These are phyloP conservation scores for Phycomyces nitens DNA, from an alignment of 192 early-diverging fungal species.

Conservation along the genomic window DNA sequence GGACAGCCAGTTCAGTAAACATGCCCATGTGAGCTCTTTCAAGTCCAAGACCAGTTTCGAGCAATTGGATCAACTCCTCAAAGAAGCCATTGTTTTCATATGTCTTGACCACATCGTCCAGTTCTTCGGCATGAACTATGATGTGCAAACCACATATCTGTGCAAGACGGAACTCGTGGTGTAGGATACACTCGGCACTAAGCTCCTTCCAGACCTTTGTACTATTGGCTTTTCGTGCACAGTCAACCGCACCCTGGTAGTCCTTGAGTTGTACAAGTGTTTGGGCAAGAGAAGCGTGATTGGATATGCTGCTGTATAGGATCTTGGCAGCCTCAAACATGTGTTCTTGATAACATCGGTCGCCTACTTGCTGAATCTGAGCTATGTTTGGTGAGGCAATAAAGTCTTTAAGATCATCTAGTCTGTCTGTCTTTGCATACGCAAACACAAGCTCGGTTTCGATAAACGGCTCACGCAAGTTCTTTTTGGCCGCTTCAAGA, in stretches of 20 bases:
- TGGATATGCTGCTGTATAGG: constrained; percentile 93
- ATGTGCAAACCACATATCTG: constrained; percentile 97
- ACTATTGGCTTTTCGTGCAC: constrained; percentile 96
- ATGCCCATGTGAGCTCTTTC: constrained; percentile 99
- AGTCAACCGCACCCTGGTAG: constrained; percentile 95
- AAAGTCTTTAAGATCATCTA: constrained; percentile 93
- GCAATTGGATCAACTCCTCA: constrained; percentile 83
- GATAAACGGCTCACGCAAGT: constrained; percentile 88
- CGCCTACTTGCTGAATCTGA: constrained; percentile 89
- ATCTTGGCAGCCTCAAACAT: constrained; percentile 93
- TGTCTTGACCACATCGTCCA: constrained; percentile 79
- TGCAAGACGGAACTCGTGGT: constrained; percentile 93
- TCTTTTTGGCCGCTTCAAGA: constrained; percentile 91
- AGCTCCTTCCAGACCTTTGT: constrained; percentile 99
- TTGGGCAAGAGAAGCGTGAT: constrained; percentile 95
- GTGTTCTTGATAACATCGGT: constrained; percentile 89
- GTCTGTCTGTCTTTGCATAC: constrained; percentile 90
- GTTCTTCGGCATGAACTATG: constrained; percentile 96
- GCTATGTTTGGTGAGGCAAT: constrained; percentile 91
- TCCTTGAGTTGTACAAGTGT: constrained; percentile 94
- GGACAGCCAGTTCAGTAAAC: constrained; percentile 98
- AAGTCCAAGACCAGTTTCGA: constrained; percentile 92
- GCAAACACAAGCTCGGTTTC: constrained; percentile 95
- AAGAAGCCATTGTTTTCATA: constrained; percentile 91
- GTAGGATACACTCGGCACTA: constrained; percentile 91